Base-by-base conservation (phyloP, 2,329 filamentous ascomycete genomes). In the Trichoderma sp. region DNA sequence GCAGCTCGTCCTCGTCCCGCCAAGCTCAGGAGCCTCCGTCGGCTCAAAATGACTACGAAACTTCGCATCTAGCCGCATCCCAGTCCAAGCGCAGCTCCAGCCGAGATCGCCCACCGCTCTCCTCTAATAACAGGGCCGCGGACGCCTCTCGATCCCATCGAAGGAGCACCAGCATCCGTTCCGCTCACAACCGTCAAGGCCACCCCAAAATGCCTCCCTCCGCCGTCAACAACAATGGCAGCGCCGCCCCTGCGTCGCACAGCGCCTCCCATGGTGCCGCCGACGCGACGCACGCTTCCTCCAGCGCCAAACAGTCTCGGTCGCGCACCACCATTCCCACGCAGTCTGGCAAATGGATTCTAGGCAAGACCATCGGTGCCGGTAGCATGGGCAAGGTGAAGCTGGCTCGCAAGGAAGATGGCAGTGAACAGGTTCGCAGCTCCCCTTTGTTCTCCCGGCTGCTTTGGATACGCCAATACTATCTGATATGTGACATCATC, bases 381-480 rank as follows among this genome's bases (percentile, higher is more conserved):
- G 95, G 95, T 58, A 98, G 94, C 77, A 99, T 99, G 95, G 95
- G 95, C 69, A 98, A 98, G 78, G 95, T 99, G 68, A 98, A 98
- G 80, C 82, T 99, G 70, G 95, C 95, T 26, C 91, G 91, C 72
- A 96, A 96, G 78, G 85, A 90, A 71, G 93, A 96, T 72, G 91
- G 91, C 21, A 91, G 90, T 71, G 95, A 98, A 81, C 91, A 97
- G 87, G 92, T 93, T 80, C 72, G 83, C 59, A 44, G 47, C 50
- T 5, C 21, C 44, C 41, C 62, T 28, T 34, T 41, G 43, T 30
- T 51, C 30, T 26, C 4, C 51, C 54, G n/a, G 63, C 24, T 48
- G 26, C 68, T 19, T 69, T 50, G n/a, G n/a, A 56, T 24, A 14
- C 10, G 10, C 34, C 34, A 14, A 4, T 39, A 39, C 10, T 39